Evolutionary conservation across 2,329 filamentous ascomycete species (phyloP), one percentile per base, ranked within the genome.

Genomic region (Fusarium burgessii): DNA sequence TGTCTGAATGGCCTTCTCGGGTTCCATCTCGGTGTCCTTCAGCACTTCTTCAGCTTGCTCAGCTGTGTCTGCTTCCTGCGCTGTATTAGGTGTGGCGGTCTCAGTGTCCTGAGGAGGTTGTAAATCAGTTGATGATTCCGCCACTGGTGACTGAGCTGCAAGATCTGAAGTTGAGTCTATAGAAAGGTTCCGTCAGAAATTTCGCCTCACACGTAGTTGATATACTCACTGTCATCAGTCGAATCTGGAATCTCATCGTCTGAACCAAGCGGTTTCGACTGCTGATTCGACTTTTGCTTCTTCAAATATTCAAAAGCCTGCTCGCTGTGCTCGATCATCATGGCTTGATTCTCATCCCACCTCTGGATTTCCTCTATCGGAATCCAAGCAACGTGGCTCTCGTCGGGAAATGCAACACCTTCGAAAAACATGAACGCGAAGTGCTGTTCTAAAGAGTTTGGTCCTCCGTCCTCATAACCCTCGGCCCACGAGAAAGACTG

Each of bases 351-450:
- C 15, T 63, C 43, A 18, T 68, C 49, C 52, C 49, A 52, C 11
- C 18, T 23, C 3, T 35, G 32, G 2, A 70, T 58, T 12, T 71
- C 62, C 10, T 47, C 33, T 4, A 57, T 18, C 2, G 55, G 20
- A n/a, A 74, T 55, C 71, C 72, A 74, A 11, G 50, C 66, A 32
- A 71, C 49, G 6, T 69, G 43, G 20, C 68, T 56, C 4, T 49
- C 20, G 3, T 52, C 38, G 4, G 66, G 69, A 23, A 73, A 74
- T 4, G 25, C n/a, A 18, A 45, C n/a, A 3, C 58, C 72, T 14
- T 74, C 72, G 9, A 74, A 74, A 43, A 68, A 71, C 32, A 72
- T 66, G 32, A 74, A 69, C 2, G 72, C 62, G n/a, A 73, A 73
- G 9, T 71, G 35, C 18, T 60, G 60, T 29, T 47, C 43, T 7